Evolutionary conservation across 768 basidiomycete genomes (phyloP).

Genomic region (Pisolithus orientalis): DNA sequence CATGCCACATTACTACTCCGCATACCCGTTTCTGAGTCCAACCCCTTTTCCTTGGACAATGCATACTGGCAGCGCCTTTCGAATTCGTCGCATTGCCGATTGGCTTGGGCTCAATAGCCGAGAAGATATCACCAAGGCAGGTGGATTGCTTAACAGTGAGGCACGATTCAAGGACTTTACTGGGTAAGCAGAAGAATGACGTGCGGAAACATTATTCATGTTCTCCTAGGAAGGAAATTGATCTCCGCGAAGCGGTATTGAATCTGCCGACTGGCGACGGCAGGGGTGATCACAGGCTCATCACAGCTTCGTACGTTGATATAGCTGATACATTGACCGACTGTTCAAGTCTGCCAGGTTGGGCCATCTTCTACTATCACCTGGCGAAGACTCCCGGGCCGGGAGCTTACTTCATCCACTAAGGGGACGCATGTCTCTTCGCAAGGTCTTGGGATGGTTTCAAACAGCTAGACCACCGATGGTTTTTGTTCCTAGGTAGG

Average conservation of each 20-base stretch:
- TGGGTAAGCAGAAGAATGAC: conserved; percentile 26
- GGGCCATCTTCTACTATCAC: conserved; percentile 54
- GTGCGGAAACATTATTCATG: background rate
- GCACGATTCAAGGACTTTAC: conserved; percentile 28
- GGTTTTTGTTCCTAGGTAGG: conserved; percentile 51
- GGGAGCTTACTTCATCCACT: conserved; percentile 44
- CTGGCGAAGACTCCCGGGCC: conserved; percentile 27
- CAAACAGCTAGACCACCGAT: conserved; percentile 24
- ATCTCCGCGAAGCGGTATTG: conserved; percentile 11
- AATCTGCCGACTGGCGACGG: background rate
- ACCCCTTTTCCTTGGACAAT: conserved; percentile 45
- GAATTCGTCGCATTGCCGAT: conserved; percentile 57
- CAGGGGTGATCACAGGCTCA: conserved; percentile 9
- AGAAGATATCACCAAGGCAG: conserved; percentile 32
- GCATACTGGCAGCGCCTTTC: conserved; percentile 40
- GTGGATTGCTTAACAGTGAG: conserved; percentile 32
- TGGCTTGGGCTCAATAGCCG: conserved; percentile 40
- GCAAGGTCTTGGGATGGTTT: conserved; percentile 43
- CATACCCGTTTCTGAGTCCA: conserved; percentile 60
- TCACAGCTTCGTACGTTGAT: conserved; percentile 38
- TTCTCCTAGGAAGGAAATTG: conserved; percentile 12
- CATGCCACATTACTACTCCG: conserved; percentile 43
- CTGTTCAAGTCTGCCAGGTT: conserved; percentile 32
- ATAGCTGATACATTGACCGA: background rate
- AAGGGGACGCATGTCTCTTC: conserved; percentile 33